Evolutionary conservation across 331 rosid genomes (phyloP), one percentile per base, ranked within the genome.

Genomic region (Erythrophleum ivorense): DNA sequence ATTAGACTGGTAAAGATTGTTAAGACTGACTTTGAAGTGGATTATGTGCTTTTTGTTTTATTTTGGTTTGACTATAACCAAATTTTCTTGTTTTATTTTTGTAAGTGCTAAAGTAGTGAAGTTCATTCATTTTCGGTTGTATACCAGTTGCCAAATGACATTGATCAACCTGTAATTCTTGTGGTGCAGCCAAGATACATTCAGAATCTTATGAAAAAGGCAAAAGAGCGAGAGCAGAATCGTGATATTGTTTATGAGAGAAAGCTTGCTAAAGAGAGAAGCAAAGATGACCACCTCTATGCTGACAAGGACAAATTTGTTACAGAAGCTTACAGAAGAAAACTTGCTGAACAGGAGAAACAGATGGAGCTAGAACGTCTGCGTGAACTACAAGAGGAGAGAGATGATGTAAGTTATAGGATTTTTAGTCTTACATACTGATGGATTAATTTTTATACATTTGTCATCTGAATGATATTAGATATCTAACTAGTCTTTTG

Each of bases 241-340:
- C 94, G 89, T 3, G 97, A 91, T 69, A 85, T 94, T 76, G 92
- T 91, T 41, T 96, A 88, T 81, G 98, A 93, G 89, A 92, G 90
- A 76, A 96, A 93, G 85, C 84, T 96, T 52, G 97, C 92, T 3
- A 96, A 94, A 80, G 98, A 96, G 85, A 88, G 97, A 86, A 93
- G 87, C 88, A 78, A 91, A 85, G 98, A 96, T 34, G 97, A 96
- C 70, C 97, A 96, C 76, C 91, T 94, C 54, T 94, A 80, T 83
- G 92, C 91, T 5, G 91, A 89, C 77, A 96, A 96, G 88, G 98
- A 94, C 82, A 94, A 90, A 88, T 96, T 83, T 82, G 78, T 96
- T 57, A 96, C 98, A 0, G 85, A 90, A 80, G 98, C 97, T 40
- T 94, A 96, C 83, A 96, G 94, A 83, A 94, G 33, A 89, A 92